phyloP scores from a whole-genome alignment of 495 filamentous ascomycete genomes.

The Bathelium albidoporum region DNA sequence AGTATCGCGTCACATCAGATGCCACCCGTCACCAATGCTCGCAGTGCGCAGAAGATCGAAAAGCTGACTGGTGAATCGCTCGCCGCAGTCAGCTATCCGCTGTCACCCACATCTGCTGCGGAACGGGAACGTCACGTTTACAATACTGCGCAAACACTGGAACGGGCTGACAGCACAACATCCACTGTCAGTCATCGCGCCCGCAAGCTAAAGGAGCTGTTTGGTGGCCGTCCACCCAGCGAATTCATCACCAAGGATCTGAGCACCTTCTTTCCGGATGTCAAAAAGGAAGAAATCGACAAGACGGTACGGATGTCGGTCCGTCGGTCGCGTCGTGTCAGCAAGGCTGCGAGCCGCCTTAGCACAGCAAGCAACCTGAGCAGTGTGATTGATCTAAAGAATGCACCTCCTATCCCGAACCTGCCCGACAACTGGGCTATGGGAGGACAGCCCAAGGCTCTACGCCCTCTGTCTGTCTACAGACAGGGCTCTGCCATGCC shows the following conservation, averaged over 20 bases:
- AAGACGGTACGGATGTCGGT: constrained; percentile 85
- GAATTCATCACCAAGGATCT: constrained; percentile 95
- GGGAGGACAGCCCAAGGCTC: constrained; percentile 33
- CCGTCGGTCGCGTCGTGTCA: constrained; percentile 77
- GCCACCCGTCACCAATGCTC: constrained; percentile 52
- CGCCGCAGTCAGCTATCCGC: constrained; percentile 69
- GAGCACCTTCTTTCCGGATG: constrained; percentile 93
- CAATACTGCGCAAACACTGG: constrained; percentile 47
- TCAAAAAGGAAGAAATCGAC: constrained; percentile 84
- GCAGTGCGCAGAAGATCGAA: constrained; percentile 65
- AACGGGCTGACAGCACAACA: constrained; percentile 43
- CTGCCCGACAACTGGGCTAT: constrained; percentile 83
- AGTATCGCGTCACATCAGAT: constrained; percentile 72
- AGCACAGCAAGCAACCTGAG: constrained; percentile 91
- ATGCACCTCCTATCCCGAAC: constrained; percentile 85
- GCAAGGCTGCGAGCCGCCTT: constrained; percentile 79
- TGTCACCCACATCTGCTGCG: constrained; percentile 54
- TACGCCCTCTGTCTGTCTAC: constrained; percentile 54
- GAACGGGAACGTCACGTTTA: constrained; percentile 56
- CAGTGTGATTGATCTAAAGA: constrained; percentile 78
- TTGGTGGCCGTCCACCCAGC: constrained; percentile 84
- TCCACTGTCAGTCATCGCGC: constrained; percentile 37
- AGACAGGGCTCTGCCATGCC: constrained; percentile 44
- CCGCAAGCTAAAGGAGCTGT: constrained; percentile 62
- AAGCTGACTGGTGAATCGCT: constrained; percentile 77